Evolutionary conservation across 495 filamentous ascomycete species (phyloP).

Genomic region (Diplogelasinospora grovesii): DNA sequence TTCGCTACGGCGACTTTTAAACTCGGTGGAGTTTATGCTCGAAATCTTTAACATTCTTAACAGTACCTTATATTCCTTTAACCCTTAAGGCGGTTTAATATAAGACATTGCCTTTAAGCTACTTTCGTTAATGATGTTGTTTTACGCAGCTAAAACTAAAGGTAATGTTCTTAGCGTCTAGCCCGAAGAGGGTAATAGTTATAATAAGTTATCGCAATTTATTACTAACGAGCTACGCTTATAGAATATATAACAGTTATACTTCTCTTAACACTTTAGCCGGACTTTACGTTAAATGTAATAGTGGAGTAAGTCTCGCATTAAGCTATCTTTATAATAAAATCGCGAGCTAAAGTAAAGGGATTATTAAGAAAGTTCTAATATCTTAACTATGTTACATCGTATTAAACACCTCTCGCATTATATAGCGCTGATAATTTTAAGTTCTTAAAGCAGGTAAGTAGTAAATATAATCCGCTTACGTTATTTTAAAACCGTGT

Average conservation of each 20-base stretch:
- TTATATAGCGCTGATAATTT: constrained; percentile 19
- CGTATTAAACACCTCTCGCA: constrained; percentile 16
- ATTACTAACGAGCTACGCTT: constrained; percentile 13
- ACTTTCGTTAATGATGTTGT: constrained; percentile 35
- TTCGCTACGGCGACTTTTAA: too few species aligned
- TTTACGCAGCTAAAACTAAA: constrained; percentile 23
- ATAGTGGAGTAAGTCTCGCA: constrained; percentile 3
- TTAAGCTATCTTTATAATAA: constrained; percentile 8
- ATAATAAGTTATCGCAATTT: too few species aligned
- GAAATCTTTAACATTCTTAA: constrained; percentile 13
- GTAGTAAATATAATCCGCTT: neutral
- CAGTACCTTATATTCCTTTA: constrained; percentile 3
- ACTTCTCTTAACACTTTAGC: constrained; percentile 15
- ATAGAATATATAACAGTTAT: constrained; percentile 6
- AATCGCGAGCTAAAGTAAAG: constrained; percentile 4
- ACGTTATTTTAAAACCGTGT: constrained; percentile 15
- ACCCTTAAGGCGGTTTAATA: constrained; percentile 9
- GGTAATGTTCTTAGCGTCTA: constrained; percentile 43
- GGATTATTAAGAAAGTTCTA: constrained; percentile 5
- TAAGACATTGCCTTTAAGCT: constrained; percentile 38
- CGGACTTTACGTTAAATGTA: constrained; percentile 11
- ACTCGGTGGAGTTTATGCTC: constrained; percentile 11
- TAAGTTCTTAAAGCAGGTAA: neutral
- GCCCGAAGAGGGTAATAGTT: too few species aligned
- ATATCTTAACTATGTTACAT: constrained; percentile 24